A percentile compares a stretch with the other conserved stretches of the same genome.
Conservation (phyloP, 345 rosid species). For the Linum lewisii region DNA sequence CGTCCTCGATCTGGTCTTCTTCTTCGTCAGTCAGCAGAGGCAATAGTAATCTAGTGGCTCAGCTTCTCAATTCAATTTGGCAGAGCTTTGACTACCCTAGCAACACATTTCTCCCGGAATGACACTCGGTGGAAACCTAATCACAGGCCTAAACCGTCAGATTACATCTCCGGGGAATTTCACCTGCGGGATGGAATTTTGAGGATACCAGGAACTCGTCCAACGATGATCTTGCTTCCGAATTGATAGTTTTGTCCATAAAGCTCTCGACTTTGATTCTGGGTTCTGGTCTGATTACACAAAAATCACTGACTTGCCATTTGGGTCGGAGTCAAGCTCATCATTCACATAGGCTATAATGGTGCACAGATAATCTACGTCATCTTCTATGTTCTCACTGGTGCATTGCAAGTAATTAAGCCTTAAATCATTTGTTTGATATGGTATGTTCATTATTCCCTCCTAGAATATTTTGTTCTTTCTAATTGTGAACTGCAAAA, state of each 20-base stretch:
- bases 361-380: no score
- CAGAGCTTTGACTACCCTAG: neutral
- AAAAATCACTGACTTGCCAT: no score
- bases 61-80: slow-evolving; percentile 1
- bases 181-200: neutral
- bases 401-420: no score
- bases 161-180: slow-evolving; percentile 8
- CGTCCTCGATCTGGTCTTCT: neutral
- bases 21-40: neutral
- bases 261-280: no score
- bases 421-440: no score
- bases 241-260: no score
- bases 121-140: slow-evolving; percentile 7
- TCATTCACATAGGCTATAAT: no score
- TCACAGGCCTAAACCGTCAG: slow-evolving; percentile 5
- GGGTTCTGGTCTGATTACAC: no score
- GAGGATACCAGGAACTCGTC: slow-evolving; percentile 1
- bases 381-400: no score
- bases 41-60: neutral
- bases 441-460: slow-evolving; percentile 9
- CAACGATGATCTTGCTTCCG: no score
- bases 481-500: neutral
- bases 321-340: no score
- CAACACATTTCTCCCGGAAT: slow-evolving; percentile 2
- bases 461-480: neutral